Evolutionary conservation across 2,329 filamentous ascomycete species (phyloP), one percentile per base, ranked within the genome.

Genomic region (Claviceps citrina): DNA sequence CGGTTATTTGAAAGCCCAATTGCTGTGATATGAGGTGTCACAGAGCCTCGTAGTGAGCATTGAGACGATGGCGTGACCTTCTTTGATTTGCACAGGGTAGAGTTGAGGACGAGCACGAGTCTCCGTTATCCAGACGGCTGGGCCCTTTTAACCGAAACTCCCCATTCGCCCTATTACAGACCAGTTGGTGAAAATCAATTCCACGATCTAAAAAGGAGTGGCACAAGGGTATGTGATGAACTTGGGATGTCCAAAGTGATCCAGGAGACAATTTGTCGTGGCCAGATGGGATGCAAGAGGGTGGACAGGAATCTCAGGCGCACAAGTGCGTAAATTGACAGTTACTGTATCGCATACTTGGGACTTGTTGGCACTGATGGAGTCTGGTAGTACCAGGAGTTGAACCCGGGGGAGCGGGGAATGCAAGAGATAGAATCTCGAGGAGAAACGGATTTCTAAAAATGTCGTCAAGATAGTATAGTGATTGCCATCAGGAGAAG

Each of bases 1-100:
- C 67, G 65, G 59, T 70, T 73, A 63, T 58, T 58, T 65, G 48
- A 63, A 63, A 47, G 66, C 65, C 71, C 71, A 74, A 58, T 63
- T 64, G 60, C 59, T 71, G 56, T 68, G 64, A 54, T 73, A 68
- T 53, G 66, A 59, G 46, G 28, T 34, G 12, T 39, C 24, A 22
- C 40, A 39, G 8, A 39, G 39, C 25, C 33, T 44, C 22, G 37
- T 39, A 12, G 39, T 26, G 36, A 44, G 43, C 43, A 44, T 44
- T 38, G 43, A 41, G 31, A 24, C n/a, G 30, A 12, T 4, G 15
- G 9, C 13, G 26, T n/a, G 31, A 24, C 8, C 19, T 6, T 16
- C 8, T 15, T 39, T 32, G 31, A 16, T 33, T 33, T 27, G 18
- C 12, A 39, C 10, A 18, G 2, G 19, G 4, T 7, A 19, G 30